Percentiles rank a stretch among this genome's conserved stretches.
Evolutionary conservation across 495 filamentous ascomycete species (phyloP).

Genomic region (Hypoxylon cercidicola): DNA sequence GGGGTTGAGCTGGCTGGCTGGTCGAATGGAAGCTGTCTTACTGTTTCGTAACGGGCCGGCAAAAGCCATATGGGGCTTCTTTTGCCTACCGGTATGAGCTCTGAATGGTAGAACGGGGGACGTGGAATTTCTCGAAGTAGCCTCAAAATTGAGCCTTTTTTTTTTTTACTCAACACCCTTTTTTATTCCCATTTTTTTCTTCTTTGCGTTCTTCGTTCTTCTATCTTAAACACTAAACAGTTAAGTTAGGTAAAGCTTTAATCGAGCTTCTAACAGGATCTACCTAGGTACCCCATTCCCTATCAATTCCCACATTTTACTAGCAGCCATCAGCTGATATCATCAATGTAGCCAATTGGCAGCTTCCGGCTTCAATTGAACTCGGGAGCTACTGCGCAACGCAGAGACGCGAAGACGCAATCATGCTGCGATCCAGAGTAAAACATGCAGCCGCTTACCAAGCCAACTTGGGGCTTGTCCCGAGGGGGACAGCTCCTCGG

Average conservation of each 20-base stretch:
- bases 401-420: slow-evolving; percentile 16
- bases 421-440: slow-evolving; percentile 57
- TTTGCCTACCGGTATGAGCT: slow-evolving; percentile 11
- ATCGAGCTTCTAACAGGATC: background rate
- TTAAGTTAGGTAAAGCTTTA: background rate
- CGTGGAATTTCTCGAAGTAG: slow-evolving; percentile 16
- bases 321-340: slow-evolving; percentile 28
- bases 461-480: slow-evolving; percentile 39
- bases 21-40: slow-evolving; percentile 29
- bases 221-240: background rate
- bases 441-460: slow-evolving; percentile 52
- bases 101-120: slow-evolving; percentile 12
- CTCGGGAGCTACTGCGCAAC: slow-evolving; percentile 31
- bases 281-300: background rate
- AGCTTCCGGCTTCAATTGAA: slow-evolving; percentile 23
- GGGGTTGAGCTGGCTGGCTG: slow-evolving; percentile 1
- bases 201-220: background rate
- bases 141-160: slow-evolving; percentile 10
- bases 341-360: slow-evolving; percentile 31
- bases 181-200: background rate
- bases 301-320: no score
- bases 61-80: slow-evolving; percentile 26
- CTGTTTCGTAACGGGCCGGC: slow-evolving; percentile 32
- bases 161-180: background rate
- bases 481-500: slow-evolving; percentile 53